Conservation (phyloP, 2,329 filamentous ascomycete species). For the Colletotrichum sp. region DNA sequence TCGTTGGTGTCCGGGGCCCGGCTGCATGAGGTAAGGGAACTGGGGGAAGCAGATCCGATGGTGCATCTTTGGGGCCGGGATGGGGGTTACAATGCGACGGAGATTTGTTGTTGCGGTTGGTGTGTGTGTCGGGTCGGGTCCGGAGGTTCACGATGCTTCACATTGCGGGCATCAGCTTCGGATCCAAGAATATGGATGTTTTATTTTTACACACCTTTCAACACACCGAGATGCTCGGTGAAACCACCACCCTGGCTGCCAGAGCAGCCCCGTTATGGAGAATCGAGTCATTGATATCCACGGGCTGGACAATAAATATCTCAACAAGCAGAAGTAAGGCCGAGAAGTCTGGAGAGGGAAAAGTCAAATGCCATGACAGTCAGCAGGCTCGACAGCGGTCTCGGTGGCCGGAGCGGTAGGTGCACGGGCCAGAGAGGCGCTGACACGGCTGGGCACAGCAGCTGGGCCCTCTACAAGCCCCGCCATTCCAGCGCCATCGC, state of each 20-base stretch:
- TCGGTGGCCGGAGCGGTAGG: background rate
- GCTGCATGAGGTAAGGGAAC: constrained; percentile 11
- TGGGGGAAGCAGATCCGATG: background rate
- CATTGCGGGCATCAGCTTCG: background rate
- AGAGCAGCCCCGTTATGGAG: background rate
- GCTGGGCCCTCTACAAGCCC: background rate
- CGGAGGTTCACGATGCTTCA: background rate
- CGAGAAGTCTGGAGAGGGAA: constrained; percentile 15
- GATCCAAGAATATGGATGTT: background rate
- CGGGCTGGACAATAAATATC: constrained; percentile 6
- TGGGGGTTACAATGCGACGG: background rate
- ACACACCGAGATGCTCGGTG: background rate
- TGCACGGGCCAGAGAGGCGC: background rate
- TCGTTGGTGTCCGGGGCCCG: constrained; percentile 9
- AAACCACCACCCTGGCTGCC: background rate
- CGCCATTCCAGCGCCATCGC: background rate
- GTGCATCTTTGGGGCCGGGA: background rate
- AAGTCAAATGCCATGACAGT: constrained; percentile 16
- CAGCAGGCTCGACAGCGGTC: background rate
- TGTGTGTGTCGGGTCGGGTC: background rate
- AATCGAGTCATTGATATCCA: constrained; percentile 10
- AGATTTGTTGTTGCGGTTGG: constrained; percentile 11
- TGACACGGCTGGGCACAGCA: background rate
- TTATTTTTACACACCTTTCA: background rate
- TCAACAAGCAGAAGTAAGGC: constrained; percentile 12